Percentiles rank a stretch among this genome's conserved stretches.
Conservation (phyloP, 179 eudicot genomes). For the Silene noctiflora region DNA sequence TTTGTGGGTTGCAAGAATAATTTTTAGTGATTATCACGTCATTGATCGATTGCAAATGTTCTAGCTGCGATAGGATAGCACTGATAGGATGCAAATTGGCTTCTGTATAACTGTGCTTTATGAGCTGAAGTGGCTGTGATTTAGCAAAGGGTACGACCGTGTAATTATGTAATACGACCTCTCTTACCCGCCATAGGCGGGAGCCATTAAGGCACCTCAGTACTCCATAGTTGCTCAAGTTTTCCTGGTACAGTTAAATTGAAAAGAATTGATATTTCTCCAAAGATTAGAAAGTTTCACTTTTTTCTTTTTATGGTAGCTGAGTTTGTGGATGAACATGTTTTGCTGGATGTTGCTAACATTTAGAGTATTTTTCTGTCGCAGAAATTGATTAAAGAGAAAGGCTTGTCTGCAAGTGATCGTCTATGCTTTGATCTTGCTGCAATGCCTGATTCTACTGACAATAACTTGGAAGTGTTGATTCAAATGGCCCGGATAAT, state of each 20-base stretch:
- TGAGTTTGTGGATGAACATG: background rate
- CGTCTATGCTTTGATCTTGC: conserved; percentile 35
- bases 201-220: too few relatives aligned
- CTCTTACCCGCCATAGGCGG: too few relatives aligned
- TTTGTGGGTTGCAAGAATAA: background rate
- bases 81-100: background rate
- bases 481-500: conserved; percentile 63
- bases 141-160: too few relatives aligned
- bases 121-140: too few relatives aligned
- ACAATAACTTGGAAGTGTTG: conserved; percentile 41
- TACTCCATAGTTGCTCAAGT: background rate
- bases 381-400: conserved; percentile 56
- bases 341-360: conserved; percentile 15
- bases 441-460: conserved; percentile 29
- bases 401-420: conserved; percentile 40
- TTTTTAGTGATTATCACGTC: background rate
- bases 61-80: background rate
- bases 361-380: background rate
- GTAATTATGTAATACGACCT: too few relatives aligned
- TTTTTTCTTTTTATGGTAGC: background rate
- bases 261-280: background rate
- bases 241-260: background rate
- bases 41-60: background rate
- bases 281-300: background rate
- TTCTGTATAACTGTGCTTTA: background rate